Base-by-base conservation (phyloP, 805 yeast genomes). In the Monosporozyma siamensis region DNA sequence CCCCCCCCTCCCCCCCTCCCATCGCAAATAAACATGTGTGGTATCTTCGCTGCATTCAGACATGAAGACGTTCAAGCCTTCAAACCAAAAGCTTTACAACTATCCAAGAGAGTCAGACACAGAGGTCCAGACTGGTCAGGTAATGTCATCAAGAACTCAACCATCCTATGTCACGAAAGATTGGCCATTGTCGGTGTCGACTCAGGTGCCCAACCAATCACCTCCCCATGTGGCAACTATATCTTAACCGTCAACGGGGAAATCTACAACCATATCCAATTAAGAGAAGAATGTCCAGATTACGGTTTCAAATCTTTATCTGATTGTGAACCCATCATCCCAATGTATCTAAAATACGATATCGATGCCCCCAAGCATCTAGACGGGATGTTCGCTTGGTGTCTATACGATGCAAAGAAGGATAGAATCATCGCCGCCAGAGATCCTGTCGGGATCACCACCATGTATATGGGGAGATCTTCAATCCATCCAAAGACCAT, bases 51-150 rank as follows among this genome's bases (percentile, higher is more conserved):
- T 48, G 88, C 94, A 39, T 86, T 75, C 68, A 80, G 73, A 66
- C 90, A 85, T 60, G 82, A 80, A 34, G 83, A 87, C 51, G 81
- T 84, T 47, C 80, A 81, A 54, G 68, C 71, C 43, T 92, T 84
- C 75, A 90, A 89, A 68, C 76, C 80, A 49, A 80, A 80, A 61
- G 97, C 97, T 36, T 73, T 92, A 48, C 94, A 86, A 64, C 74
- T 86, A 63, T 75, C 97, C 48, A 90, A 87, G 67, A 78, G 89
- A 68, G 82, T 90, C 64, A 81, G 99, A 71, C 99, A 92, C 69
- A 82, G 99, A 69, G 99, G 99, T 59, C 99, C 99, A 53, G 99
- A 92, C 69, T 92, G 99, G 99, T 75, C 88, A 30, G 98, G 98
- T 59, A 88, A 87, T 78, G 64, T 74, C 51, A 69, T 75, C 51